A percentile compares a stretch with the other conserved stretches of the same genome.
These are phyloP conservation scores for Heliophila coronopifolia DNA, from an alignment of 441 rosid genomes.

Conservation along the genomic window DNA sequence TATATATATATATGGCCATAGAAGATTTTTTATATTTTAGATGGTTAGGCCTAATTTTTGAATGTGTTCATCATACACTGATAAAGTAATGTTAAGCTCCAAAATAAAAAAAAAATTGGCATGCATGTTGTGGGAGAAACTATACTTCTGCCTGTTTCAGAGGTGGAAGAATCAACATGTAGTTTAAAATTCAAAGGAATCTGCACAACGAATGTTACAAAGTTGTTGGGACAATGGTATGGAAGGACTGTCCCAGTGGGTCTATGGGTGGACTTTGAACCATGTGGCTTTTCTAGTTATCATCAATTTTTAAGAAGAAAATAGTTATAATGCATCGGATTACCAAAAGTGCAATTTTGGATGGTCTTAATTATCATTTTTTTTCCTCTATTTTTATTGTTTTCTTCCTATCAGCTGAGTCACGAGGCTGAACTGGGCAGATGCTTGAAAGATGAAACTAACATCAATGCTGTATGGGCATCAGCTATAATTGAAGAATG, in stretches of 20 bases:
- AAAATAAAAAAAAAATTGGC: neutral
- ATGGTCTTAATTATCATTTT: slow-evolving; percentile 7
- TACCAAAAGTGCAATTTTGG: neutral
- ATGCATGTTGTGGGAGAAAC: slow-evolving; percentile 20
- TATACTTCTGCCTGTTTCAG: neutral
- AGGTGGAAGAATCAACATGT: slow-evolving; percentile 6
- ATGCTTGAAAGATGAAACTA: slow-evolving; percentile 43
- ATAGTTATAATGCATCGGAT: neutral
- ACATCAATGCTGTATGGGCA: slow-evolving; percentile 87
- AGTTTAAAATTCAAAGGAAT: slow-evolving; percentile 9
- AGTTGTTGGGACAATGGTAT: slow-evolving; percentile 6
- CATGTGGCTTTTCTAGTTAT: slow-evolving; percentile 8
- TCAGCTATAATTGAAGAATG: slow-evolving; percentile 86
- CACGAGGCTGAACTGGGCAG: slow-evolving; percentile 36
- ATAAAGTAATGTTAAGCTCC: neutral
- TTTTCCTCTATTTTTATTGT: slow-evolving; percentile 2
- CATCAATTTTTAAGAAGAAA: slow-evolving; percentile 5
- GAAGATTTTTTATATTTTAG: neutral
- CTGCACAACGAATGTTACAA: slow-evolving; percentile 1
- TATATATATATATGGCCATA: slow-evolving; percentile 12
- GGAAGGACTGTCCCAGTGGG: slow-evolving; percentile 9
- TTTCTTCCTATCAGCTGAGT: slow-evolving; percentile 52
- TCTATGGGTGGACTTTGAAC: neutral
- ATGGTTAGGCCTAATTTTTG: slow-evolving; percentile 6
- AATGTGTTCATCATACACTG: neutral